Evolutionary conservation across 805 yeast genomes (phyloP).

Genomic region (Wickerhamiella occidentalis): DNA sequence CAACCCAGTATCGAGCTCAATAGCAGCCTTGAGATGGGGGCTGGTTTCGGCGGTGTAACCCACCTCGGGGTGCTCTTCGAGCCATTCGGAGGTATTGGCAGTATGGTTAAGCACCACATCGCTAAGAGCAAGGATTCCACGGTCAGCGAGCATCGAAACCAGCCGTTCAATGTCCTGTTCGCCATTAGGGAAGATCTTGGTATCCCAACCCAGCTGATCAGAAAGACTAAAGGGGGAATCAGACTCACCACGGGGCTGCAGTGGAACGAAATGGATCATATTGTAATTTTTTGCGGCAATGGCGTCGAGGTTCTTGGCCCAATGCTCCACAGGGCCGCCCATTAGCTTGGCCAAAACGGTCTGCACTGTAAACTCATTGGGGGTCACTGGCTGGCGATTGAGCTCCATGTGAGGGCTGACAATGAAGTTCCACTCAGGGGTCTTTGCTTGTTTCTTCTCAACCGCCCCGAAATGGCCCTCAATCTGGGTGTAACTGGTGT

Average conservation of each 20-base stretch:
- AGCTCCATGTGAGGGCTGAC: conserved; percentile 66
- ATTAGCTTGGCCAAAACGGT: conserved; percentile 87
- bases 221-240: conserved; percentile 86
- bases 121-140: conserved; percentile 63
- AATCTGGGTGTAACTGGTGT: conserved; percentile 42
- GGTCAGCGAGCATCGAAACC: conserved; percentile 38
- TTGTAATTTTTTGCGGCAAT: conserved; percentile 73
- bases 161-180: conserved; percentile 42
- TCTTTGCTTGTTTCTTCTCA: conserved; percentile 31
- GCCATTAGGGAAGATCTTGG: conserved; percentile 42
- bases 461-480: conserved; percentile 19
- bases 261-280: conserved; percentile 92
- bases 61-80: conserved; percentile 73
- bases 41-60: conserved; percentile 83
- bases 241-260: conserved; percentile 79
- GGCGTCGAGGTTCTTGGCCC: conserved; percentile 55
- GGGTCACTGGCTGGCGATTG: conserved; percentile 44
- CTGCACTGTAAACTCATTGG: conserved; percentile 71
- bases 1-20: conserved; percentile 65
- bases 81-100: conserved; percentile 81
- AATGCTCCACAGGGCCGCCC: conserved; percentile 55
- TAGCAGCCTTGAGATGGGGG: conserved; percentile 76
- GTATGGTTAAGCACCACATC: conserved; percentile 95
- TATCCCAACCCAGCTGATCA: conserved; percentile 75
- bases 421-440: conserved; percentile 52